Evolutionary conservation across 2,329 filamentous ascomycete genomes (phyloP), one percentile per base, ranked within the genome.

Genomic region (Pyrenophora teres): DNA sequence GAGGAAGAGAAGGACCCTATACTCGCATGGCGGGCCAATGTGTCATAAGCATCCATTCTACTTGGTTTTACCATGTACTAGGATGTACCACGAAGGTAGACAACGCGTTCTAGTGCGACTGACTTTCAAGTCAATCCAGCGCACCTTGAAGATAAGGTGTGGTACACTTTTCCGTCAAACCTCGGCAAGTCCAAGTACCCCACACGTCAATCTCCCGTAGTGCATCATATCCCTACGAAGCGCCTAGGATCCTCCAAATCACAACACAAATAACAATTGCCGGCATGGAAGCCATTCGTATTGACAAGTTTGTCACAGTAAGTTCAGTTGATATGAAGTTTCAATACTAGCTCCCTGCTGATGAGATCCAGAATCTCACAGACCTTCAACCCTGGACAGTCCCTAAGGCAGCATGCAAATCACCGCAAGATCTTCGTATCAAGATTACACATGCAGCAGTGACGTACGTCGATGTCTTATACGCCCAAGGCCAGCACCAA

Each of bases 391-490:
- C 63, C 6, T 49, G 44, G 21, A 44, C 59, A 10, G 46, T 63
- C 9, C 67, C 75, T 5, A 50, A 56, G 9, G 76, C 77, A 8
- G 48, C 60, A 13, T 62, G 71, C 3, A 68, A 70, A 27, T 52
- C 67, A 8, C 62, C 68, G 25, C 68, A 78, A 52, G 72, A 77
- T 30, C 59, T 82, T 15, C 58, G 52, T 6, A 68, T 84, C 33
- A 74, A 73, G 46, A 78, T 85, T 44, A 79, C 79, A 1, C 82
- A 83, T 51, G 80, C 80, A 46, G 81, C 82, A 3, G 74, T 84
- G 18, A 85, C 85, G 46, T 84, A 84, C 62, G 82, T 85, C 40
- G 84, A 86, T 61, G 78, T 83, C 7, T 77, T 86, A 40, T 85
- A 86, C 63, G 80, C 80, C 2, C 66, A 65, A 62, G 83, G 83